phyloP scores from a whole-genome alignment of 202 grass and related monocot species.

The Schoenoplectus tabernaemontani region DNA sequence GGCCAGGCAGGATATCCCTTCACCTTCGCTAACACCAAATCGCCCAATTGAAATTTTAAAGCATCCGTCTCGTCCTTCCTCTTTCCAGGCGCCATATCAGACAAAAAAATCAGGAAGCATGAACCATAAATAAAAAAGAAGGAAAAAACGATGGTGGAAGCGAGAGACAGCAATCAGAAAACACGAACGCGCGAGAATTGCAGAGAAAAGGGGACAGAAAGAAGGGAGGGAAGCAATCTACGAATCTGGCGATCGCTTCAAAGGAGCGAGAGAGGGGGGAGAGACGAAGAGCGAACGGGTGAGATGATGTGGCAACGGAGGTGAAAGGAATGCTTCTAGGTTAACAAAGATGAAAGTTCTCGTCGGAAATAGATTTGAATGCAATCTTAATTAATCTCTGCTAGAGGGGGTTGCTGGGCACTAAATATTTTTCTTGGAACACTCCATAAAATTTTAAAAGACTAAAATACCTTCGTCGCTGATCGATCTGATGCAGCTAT shows the following conservation, averaged over 20 bases:
- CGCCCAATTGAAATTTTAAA: slow-evolving; percentile 50
- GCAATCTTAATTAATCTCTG: too few relatives aligned
- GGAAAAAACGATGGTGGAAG: not conserved
- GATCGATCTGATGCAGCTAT: too few relatives aligned
- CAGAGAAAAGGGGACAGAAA: not conserved
- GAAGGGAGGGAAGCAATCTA: not conserved
- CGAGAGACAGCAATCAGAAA: not conserved
- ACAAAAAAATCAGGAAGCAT: not conserved
- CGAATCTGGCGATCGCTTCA: not conserved
- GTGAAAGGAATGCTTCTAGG: too few relatives aligned
- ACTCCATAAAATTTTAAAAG: too few relatives aligned
- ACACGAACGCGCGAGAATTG: not conserved
- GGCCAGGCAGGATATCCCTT: slow-evolving; percentile 89
- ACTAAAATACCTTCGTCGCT: too few relatives aligned
- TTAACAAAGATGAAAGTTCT: too few relatives aligned
- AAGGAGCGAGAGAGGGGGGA: not conserved
- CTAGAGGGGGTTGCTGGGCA: too few relatives aligned
- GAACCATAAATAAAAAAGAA: slow-evolving; percentile 1
- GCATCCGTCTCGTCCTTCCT: slow-evolving; percentile 36
- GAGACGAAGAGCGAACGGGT: not conserved
- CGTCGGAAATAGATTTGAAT: too few relatives aligned
- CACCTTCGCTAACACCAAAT: slow-evolving; percentile 88
- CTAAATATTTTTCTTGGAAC: too few relatives aligned
- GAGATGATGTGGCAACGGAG: not conserved
- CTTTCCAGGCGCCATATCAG: slow-evolving; percentile 61